Base-by-base conservation (phyloP, 1,284 basidiomycete species). In the Fomitopsis betulina region DNA sequence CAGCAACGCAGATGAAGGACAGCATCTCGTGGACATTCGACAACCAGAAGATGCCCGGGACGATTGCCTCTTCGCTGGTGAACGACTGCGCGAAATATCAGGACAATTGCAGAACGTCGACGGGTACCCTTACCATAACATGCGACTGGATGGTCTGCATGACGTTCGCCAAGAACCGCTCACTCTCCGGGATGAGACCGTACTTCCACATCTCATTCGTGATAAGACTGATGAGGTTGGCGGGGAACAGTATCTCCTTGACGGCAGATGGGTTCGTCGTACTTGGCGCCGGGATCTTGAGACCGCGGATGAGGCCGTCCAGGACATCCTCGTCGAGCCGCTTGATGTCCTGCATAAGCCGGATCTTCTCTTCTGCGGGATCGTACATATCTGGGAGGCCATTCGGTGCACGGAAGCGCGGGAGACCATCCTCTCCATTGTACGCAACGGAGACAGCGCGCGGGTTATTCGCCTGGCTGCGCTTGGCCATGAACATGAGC, bases 171-270 rank as follows among this genome's bases (percentile, higher is more conserved):
- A 99, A 80, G 85, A 99, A 99, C 39, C 96, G 83, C 73, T 99
- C 97, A 74, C 94, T 97, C 74, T 99, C 96, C 27, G 89, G 84
- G 66, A 99, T 98, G 68, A 99, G 85, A 30, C 96, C 95, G 68
- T 98, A 94, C 77, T 98, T 98, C 97, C 97, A 99, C 96, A 99
- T 99, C 76, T 99, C 97, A 74, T 99, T 99, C 21, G 95, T 97
- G 60, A 98, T 91, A 53, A 99, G 79, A 68, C 92, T 94, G 75
- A 99, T 99, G 60, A 99, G 84, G 73, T 99, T 98, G n/a, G 97
- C 96, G 5, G 97, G 97, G 89, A 99, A 99, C 43, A 99, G 81
- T 56, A 99, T 96, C 74, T 99, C 97, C 76, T 98, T 99, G 62
- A 96, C 89, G 32, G 90, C 88, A 19, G 95, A 93, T 1, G 95